These are phyloP conservation scores for Exophiala oligosperma DNA, from an alignment of 2,329 filamentous ascomycete genomes.

Conservation along the genomic window DNA sequence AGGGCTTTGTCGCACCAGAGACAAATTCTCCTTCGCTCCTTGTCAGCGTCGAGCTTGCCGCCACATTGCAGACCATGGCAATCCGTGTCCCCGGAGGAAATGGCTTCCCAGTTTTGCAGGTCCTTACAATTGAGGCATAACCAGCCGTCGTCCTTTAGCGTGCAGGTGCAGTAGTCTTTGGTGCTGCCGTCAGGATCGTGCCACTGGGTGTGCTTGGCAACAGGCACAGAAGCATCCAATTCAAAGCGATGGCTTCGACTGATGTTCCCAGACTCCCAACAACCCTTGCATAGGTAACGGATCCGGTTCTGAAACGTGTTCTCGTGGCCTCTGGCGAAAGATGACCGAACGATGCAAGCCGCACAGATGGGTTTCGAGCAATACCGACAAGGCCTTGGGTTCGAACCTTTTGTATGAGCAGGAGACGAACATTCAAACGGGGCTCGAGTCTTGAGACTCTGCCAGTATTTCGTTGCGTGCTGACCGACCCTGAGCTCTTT, in stretches of 20 bases:
- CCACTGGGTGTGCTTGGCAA: conserved; percentile 5
- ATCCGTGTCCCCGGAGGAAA: conserved; percentile 7
- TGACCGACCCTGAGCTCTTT: conserved; percentile 31
- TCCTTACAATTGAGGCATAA: conserved; percentile 33
- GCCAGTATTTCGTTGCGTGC: conserved; percentile 34
- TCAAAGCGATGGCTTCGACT: conserved; percentile 29
- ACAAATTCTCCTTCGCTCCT: conserved; percentile 33
- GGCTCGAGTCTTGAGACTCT: conserved; percentile 30
- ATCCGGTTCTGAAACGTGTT: conserved; percentile 34
- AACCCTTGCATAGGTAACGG: conserved; percentile 33
- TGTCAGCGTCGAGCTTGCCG: conserved; percentile 25
- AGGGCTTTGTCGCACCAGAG: conserved; percentile 34
- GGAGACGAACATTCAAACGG: conserved; percentile 30
- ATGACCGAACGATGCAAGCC: conserved; percentile 34
- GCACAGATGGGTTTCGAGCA: conserved; percentile 35
- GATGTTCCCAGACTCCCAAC: conserved; percentile 32
- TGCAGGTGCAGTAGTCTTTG: conserved; percentile 32
- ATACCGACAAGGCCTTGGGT: conserved; percentile 30
- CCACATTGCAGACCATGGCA: conserved; percentile 33
- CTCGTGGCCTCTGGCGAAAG: conserved; percentile 29
- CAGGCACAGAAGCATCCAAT: conserved; percentile 9
- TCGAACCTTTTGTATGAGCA: conserved; percentile 30
- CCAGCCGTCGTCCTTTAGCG: conserved; percentile 30
- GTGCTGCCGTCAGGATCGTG: conserved; percentile 18
- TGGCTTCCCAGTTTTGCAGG: conserved; percentile 30